Evolutionary conservation across 768 basidiomycete genomes (phyloP).

Genomic region (Suillus occidentalis): DNA sequence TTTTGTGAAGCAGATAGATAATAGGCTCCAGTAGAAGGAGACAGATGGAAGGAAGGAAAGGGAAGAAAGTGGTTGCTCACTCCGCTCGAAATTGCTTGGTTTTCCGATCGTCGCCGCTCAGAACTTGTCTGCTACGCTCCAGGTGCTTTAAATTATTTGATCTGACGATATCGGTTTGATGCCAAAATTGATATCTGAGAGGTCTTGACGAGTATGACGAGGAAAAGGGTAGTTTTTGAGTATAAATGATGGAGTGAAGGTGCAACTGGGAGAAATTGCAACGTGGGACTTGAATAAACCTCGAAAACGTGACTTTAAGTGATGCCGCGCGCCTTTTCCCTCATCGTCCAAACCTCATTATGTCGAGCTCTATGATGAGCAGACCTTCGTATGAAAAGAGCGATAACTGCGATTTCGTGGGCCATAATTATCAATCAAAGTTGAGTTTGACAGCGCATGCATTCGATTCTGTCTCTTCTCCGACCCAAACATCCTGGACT

Average conservation of each 20-base stretch:
- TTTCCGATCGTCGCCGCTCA: conserved; percentile 40
- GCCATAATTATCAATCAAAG: conserved; percentile 27
- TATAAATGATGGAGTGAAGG: conserved; percentile 24
- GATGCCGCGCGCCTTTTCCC: conserved; percentile 22
- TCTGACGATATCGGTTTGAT: conserved; percentile 13
- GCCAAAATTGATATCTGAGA: conserved; percentile 5
- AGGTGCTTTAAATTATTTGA: conserved; percentile 12
- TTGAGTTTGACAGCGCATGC: conserved; percentile 16
- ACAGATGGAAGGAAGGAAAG: conserved; percentile 5
- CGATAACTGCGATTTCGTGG: conserved; percentile 11
- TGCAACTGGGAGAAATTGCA: conserved; percentile 25
- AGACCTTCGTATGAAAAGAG: conserved; percentile 6
- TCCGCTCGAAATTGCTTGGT: conserved; percentile 37
- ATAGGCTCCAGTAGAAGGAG: conserved; percentile 4
- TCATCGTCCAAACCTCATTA: conserved; percentile 9
- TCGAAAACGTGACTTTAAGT: conserved; percentile 4
- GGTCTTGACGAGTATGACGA: conserved; percentile 9
- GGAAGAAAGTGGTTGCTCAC: conserved; percentile 26
- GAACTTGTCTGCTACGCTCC: conserved; percentile 24
- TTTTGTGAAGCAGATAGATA: conserved; percentile 5
- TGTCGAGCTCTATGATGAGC: conserved; percentile 22
- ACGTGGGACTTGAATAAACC: conserved; percentile 33
- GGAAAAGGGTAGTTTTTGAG: conserved; percentile 11
- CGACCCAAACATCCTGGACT: conserved; percentile 34
- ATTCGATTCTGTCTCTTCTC: conserved; percentile 26